A percentile compares a stretch with the other conserved stretches of the same genome.
phyloP scores from a whole-genome alignment of 768 basidiomycete genomes.

The Tulasnella sp. region DNA sequence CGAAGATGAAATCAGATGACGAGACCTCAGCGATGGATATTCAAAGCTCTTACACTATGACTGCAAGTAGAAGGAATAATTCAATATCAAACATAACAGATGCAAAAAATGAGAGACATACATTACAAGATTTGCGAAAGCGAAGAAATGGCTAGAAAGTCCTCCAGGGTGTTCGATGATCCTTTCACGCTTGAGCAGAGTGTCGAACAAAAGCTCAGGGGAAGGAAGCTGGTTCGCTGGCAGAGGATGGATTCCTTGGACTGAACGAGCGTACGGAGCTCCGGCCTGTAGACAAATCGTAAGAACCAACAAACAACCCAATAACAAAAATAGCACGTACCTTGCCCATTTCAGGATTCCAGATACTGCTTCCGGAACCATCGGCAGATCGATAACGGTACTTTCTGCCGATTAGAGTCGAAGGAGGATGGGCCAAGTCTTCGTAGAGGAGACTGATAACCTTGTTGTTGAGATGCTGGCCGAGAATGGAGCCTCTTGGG shows the following conservation, averaged over 20 bases:
- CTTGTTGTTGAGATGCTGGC: constrained; percentile 19
- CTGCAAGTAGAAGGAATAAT: constrained; percentile 9
- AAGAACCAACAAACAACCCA: not conserved
- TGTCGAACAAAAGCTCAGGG: constrained; percentile 30
- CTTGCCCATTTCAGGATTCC: constrained; percentile 42
- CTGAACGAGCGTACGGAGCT: constrained; percentile 47
- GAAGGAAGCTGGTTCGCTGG: constrained; percentile 38
- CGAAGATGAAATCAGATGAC: too few relatives aligned
- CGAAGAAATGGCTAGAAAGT: constrained; percentile 20
- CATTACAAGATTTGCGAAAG: constrained; percentile 34
- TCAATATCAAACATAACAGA: not conserved
- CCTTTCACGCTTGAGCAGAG: constrained; percentile 27
- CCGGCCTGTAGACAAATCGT: constrained; percentile 32
- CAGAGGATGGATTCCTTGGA: constrained; percentile 33
- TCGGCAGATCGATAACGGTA: constrained; percentile 49
- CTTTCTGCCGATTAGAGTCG: constrained; percentile 47
- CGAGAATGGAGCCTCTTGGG: constrained; percentile 19
- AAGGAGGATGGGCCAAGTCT: constrained; percentile 67
- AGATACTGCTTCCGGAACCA: constrained; percentile 47
- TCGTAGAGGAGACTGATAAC: constrained; percentile 34
- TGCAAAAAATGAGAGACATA: constrained; percentile 68
- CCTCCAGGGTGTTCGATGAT: constrained; percentile 22
- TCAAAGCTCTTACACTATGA: too few relatives aligned
- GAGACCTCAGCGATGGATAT: constrained; percentile 33
- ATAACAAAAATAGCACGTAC: not conserved